Percentiles rank a stretch among this genome's conserved stretches.
Evolutionary conservation across 2,329 filamentous ascomycete genomes (phyloP).

Genomic region (Aciculosporium take): DNA sequence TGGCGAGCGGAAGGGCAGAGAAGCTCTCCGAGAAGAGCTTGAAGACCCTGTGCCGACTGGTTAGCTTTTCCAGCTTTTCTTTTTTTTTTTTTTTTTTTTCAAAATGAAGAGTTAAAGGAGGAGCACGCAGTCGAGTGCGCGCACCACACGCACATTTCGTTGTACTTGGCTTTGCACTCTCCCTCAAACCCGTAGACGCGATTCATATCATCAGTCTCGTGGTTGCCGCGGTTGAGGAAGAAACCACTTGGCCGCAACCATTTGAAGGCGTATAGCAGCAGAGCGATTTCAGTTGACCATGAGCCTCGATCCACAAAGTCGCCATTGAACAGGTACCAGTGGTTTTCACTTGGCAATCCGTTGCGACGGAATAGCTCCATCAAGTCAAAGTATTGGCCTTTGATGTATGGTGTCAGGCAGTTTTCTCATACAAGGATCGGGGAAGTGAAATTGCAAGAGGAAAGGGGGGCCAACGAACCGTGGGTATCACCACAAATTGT

Average conservation of each 20-base stretch:
- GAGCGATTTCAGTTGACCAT: conserved; percentile 94
- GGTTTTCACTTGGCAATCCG: conserved; percentile 68
- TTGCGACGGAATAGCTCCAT: conserved; percentile 92
- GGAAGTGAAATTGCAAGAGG: neutral
- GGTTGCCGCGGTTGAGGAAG: conserved; percentile 95
- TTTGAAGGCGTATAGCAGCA: conserved; percentile 92
- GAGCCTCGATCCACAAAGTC: conserved; percentile 97
- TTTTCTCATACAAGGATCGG: neutral
- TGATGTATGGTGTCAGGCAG: neutral
- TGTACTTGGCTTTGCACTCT: conserved; percentile 97
- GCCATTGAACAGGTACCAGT: conserved; percentile 94
- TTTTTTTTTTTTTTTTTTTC: too few relatives aligned
- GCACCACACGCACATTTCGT: conserved; percentile 44
- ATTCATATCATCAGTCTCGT: conserved; percentile 99
- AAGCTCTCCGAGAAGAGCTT: conserved; percentile 98
- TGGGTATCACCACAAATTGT: conserved; percentile 98
- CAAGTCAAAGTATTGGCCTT: conserved; percentile 92
- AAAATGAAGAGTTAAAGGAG: too few relatives aligned
- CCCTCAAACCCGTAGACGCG: conserved; percentile 96
- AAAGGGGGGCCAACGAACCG: conserved; percentile 38
- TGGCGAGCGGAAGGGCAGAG: conserved; percentile 82
- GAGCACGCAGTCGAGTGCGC: too few relatives aligned
- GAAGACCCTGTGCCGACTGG: conserved; percentile 48
- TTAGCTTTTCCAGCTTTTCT: neutral
- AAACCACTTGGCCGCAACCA: conserved; percentile 78